Conservation (phyloP, 192 early-diverging fungal species). For the Jimgerdemannia lactiflua region DNA sequence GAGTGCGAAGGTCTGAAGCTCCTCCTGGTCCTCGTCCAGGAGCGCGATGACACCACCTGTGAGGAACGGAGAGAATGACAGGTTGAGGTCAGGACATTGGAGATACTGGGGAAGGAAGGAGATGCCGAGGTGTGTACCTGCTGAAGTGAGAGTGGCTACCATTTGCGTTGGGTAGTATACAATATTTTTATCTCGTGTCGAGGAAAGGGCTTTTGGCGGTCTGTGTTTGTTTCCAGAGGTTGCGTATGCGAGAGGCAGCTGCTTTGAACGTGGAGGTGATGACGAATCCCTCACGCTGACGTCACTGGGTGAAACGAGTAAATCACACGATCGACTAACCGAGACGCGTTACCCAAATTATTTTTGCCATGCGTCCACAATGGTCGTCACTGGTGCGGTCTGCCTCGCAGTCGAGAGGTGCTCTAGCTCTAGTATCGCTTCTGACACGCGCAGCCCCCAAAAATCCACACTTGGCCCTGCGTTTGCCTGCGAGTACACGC, state of each 20-base stretch:
- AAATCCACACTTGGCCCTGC: neutral
- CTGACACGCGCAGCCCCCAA: neutral
- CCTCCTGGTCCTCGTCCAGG: conserved; percentile 88
- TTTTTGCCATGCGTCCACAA: neutral
- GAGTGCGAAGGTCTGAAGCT: conserved; percentile 92
- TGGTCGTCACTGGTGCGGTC: neutral
- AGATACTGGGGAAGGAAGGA: no score
- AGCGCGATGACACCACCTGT: conserved; percentile 89
- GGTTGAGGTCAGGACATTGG: neutral
- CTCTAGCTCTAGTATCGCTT: neutral
- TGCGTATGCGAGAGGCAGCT: neutral
- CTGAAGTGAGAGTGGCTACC: neutral
- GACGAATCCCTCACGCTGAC: neutral
- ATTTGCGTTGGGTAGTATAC: neutral
- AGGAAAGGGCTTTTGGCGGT: neutral
- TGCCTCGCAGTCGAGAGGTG: neutral
- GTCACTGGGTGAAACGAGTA: neutral
- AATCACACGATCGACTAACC: neutral
- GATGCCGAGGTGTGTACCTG: neutral
- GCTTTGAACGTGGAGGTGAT: neutral
- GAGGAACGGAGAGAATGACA: neutral
- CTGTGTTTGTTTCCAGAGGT: neutral
- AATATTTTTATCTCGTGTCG: neutral
- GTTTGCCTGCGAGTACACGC: neutral
- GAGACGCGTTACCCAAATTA: neutral